These are phyloP conservation scores for Fusarium sp. DNA, from an alignment of 2,329 filamentous ascomycete species.

Conservation along the genomic window DNA sequence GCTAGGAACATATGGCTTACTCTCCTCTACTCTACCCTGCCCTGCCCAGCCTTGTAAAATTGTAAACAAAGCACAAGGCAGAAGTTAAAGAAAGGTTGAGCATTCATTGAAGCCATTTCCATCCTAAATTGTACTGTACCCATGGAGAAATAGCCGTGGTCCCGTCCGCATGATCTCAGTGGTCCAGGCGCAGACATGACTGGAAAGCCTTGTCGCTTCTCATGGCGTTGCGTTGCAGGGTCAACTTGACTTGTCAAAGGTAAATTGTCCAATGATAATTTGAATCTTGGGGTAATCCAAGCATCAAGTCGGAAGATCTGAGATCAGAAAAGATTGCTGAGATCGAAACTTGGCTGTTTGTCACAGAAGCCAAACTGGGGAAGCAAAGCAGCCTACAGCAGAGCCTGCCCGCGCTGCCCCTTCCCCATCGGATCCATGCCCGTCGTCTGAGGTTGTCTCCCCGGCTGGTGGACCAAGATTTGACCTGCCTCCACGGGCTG, in stretches of 20 bases:
- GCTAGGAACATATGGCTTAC: not conserved
- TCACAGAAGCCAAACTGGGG: not conserved
- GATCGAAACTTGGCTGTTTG: slow-evolving; percentile 8
- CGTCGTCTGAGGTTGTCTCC: not conserved
- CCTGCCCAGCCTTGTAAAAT: not conserved
- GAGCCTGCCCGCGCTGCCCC: not conserved
- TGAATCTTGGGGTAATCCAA: not conserved
- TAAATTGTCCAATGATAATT: slow-evolving; percentile 2
- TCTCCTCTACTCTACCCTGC: no score
- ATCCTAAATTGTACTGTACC: not conserved
- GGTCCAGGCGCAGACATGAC: not conserved
- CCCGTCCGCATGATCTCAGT: not conserved
- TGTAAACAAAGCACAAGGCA: slow-evolving; percentile 21
- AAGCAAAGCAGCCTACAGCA: not conserved
- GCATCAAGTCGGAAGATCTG: slow-evolving; percentile 13
- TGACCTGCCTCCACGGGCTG: not conserved
- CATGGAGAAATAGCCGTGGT: not conserved
- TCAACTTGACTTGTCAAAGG: not conserved
- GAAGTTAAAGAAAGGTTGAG: not conserved
- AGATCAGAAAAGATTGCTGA: slow-evolving; percentile 16
- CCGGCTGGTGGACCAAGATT: not conserved
- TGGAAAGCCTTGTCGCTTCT: not conserved
- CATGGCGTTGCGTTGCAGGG: not conserved
- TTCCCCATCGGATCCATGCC: not conserved
- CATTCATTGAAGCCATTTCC: not conserved